Evolutionary conservation across 352 stramenopile species (phyloP).

Genomic region (Phytophthora constricta): DNA sequence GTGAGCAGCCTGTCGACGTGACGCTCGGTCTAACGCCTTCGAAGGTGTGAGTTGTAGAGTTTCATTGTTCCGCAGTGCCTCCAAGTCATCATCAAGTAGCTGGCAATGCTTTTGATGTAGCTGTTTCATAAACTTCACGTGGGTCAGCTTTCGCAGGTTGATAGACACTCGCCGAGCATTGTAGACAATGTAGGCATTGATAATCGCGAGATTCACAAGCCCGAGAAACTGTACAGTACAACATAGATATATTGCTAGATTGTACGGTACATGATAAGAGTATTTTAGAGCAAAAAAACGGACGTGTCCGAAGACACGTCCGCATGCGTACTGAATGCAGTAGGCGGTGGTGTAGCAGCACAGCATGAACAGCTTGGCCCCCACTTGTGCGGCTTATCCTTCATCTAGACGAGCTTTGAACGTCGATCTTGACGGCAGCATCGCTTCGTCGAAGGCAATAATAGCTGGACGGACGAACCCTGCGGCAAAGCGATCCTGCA

Average conservation of each 20-base stretch:
- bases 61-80: slow-evolving; percentile 1
- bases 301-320: not conserved
- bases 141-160: not conserved
- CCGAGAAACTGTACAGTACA: slow-evolving; percentile 15
- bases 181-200: slow-evolving; percentile 18
- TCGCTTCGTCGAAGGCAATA: not conserved
- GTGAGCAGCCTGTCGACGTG: not conserved
- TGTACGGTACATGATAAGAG: not conserved
- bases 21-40: not conserved
- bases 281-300: not conserved
- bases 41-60: not conserved
- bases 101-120: slow-evolving; percentile 17
- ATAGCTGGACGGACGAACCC: not conserved
- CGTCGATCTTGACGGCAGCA: not conserved
- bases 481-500: not conserved
- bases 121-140: slow-evolving; percentile 4
- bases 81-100: slow-evolving; percentile 14
- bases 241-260: not conserved
- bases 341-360: not conserved
- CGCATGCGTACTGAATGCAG: not conserved
- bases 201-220: slow-evolving; percentile 8
- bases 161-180: slow-evolving; percentile 4
- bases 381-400: not conserved
- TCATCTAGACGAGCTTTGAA: slow-evolving; percentile 1
- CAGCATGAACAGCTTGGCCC: not conserved